Conservation (phyloP, 2,329 filamentous ascomycete species). For the Clarireedia monteithiana region DNA sequence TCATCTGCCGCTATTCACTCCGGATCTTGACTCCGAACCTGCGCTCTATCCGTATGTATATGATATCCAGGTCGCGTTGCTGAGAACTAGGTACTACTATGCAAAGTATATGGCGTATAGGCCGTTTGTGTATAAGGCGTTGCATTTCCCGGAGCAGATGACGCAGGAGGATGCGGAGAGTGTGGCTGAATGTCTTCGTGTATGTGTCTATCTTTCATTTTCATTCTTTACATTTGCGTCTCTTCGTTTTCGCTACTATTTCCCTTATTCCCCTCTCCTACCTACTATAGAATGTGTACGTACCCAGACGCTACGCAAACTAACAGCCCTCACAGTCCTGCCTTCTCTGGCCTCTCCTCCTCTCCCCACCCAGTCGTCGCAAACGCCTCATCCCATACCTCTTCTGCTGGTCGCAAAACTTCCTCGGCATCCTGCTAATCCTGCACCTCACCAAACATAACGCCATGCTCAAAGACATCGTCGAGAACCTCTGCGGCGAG, state of each 20-base stretch:
- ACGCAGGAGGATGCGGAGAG: constrained; percentile 45
- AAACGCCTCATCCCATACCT: constrained; percentile 51
- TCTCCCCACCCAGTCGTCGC: constrained; percentile 47
- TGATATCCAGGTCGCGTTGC: constrained; percentile 48
- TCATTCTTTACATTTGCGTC: neutral
- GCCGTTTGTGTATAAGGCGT: constrained; percentile 51
- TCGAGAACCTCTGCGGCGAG: constrained; percentile 39
- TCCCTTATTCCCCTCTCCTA: neutral
- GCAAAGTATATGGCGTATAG: constrained; percentile 49
- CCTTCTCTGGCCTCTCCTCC: constrained; percentile 52
- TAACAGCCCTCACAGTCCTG: constrained; percentile 33
- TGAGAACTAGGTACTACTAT: constrained; percentile 52
- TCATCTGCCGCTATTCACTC: constrained; percentile 36
- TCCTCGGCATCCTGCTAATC: constrained; percentile 50
- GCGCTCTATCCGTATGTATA: constrained; percentile 42
- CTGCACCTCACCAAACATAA: constrained; percentile 46
- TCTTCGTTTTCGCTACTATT: neutral
- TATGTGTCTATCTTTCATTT: constrained; percentile 11
- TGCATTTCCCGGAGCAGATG: constrained; percentile 48
- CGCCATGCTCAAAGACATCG: constrained; percentile 41
- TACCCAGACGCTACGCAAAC: neutral
- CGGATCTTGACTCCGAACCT: constrained; percentile 38
- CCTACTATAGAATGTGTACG: no score
- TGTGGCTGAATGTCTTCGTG: constrained; percentile 46
- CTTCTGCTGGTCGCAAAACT: constrained; percentile 56